These are phyloP conservation scores for Aciculoconidium aculeatum DNA, from an alignment of 805 yeast genomes.

Conservation along the genomic window DNA sequence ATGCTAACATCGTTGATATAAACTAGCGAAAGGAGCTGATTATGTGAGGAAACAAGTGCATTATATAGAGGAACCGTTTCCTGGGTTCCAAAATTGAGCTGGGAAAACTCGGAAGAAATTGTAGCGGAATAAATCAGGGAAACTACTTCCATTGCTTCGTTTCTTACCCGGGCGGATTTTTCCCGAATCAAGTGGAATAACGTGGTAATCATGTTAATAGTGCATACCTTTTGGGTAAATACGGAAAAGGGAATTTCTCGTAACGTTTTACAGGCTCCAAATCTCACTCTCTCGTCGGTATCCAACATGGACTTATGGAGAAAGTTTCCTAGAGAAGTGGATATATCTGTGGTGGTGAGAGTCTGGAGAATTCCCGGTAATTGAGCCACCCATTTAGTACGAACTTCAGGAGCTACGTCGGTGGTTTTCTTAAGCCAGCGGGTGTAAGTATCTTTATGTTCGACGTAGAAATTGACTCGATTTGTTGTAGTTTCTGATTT, in stretches of 20 bases:
- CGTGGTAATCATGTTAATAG: conserved; percentile 43
- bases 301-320: conserved; percentile 67
- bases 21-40: conserved; percentile 54
- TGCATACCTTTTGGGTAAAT: conserved; percentile 45
- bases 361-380: conserved; percentile 40
- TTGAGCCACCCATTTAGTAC: conserved; percentile 66
- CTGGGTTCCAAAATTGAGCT: too few relatives aligned
- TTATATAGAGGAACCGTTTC: too few relatives aligned
- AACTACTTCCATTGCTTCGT: conserved; percentile 49
- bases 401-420: conserved; percentile 59
- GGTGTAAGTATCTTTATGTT: conserved; percentile 55
- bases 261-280: conserved; percentile 50
- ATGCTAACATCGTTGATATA: conserved; percentile 69
- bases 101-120: too few relatives aligned
- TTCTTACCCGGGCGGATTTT: conserved; percentile 58
- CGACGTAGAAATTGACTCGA: conserved; percentile 50
- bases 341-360: conserved; percentile 43
- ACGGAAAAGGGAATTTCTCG: conserved; percentile 39
- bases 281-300: conserved; percentile 67
- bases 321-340: conserved; percentile 38
- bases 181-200: conserved; percentile 67
- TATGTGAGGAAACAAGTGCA: too few relatives aligned
- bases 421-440: conserved; percentile 72
- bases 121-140: too few relatives aligned
- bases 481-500: conserved; percentile 26